Percentiles rank a stretch among this genome's conserved stretches.
phyloP scores from a whole-genome alignment of 345 rosid species.

The Geranium brycei region DNA sequence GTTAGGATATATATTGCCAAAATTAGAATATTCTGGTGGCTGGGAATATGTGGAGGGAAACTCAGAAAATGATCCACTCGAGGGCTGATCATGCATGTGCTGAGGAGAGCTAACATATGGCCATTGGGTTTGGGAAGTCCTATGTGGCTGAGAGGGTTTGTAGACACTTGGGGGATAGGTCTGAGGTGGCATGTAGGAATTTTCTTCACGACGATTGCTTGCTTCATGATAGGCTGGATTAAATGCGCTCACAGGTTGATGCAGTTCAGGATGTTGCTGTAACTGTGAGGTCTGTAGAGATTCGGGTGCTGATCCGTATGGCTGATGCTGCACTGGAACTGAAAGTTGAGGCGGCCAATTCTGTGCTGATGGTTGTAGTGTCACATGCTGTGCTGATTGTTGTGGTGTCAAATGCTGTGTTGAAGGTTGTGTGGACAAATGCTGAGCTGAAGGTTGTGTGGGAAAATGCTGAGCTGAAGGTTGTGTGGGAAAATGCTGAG shows the following conservation, averaged over 20 bases:
- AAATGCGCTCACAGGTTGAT: constrained; percentile 11
- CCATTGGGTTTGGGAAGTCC: constrained; percentile 7
- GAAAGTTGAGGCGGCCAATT: constrained; percentile 12
- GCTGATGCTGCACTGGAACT: constrained; percentile 8
- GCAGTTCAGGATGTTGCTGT: constrained; percentile 15
- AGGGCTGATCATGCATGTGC: constrained; percentile 14
- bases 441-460: constrained; percentile 7
- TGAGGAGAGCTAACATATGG: constrained; percentile 11
- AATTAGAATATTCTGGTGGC: constrained; percentile 6
- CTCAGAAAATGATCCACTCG: constrained; percentile 15
- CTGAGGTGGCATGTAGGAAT: constrained; percentile 4
- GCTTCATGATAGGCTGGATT: constrained; percentile 9
- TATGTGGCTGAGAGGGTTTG: neutral
- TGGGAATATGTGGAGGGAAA: constrained; percentile 9
- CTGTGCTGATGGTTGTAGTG: constrained; percentile 10
- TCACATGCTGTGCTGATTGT: constrained; percentile 12
- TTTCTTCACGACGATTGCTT: constrained; percentile 13
- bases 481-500: constrained; percentile 13
- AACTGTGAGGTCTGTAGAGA: constrained; percentile 6
- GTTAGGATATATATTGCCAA: constrained; percentile 5
- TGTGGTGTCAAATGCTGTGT: constrained; percentile 10
- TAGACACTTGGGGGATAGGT: neutral
- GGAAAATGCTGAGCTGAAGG: constrained; percentile 14
- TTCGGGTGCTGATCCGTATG: constrained; percentile 8
- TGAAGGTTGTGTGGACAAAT: constrained; percentile 12